phyloP scores from a whole-genome alignment of 73 alveolate genomes.

The Blepharisma stoltei region DNA sequence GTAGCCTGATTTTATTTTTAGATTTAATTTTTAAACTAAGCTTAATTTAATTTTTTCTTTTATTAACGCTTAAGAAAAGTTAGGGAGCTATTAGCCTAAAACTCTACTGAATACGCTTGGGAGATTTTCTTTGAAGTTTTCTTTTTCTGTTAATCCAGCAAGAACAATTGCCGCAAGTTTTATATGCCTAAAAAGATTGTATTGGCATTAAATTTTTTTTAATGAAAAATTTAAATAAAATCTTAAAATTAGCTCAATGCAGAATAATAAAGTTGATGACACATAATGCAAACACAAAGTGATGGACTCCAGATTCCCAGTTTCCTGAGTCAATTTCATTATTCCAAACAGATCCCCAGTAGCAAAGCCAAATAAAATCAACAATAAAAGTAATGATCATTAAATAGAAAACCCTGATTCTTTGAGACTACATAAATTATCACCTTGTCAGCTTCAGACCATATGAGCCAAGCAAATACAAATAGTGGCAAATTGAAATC shows the following conservation, averaged over 20 bases:
- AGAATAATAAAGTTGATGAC: conserved; percentile 15
- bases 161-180: conserved; percentile 26
- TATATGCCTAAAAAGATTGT: too few relatives aligned
- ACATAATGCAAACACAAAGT: conserved; percentile 18
- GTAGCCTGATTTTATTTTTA: too few relatives aligned
- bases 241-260: too few relatives aligned
- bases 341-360: conserved; percentile 30
- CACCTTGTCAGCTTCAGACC: conserved; percentile 21
- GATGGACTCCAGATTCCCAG: conserved; percentile 36
- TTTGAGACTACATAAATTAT: not conserved
- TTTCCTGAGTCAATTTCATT: conserved; percentile 16
- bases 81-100: not conserved
- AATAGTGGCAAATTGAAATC: conserved; percentile 32
- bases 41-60: not conserved
- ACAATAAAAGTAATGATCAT: conserved; percentile 32
- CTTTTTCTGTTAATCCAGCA: conserved; percentile 1
- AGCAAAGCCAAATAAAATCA: conserved; percentile 32
- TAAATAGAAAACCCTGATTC: not conserved
- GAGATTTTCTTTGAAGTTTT: not conserved
- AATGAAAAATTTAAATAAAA: too few relatives aligned
- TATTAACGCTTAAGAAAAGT: not conserved
- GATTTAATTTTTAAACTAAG: too few relatives aligned
- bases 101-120: not conserved
- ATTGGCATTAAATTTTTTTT: too few relatives aligned
- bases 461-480: conserved; percentile 32